phyloP scores from a whole-genome alignment of 192 early-diverging fungal genomes.

The Funneliformis geosporum region DNA sequence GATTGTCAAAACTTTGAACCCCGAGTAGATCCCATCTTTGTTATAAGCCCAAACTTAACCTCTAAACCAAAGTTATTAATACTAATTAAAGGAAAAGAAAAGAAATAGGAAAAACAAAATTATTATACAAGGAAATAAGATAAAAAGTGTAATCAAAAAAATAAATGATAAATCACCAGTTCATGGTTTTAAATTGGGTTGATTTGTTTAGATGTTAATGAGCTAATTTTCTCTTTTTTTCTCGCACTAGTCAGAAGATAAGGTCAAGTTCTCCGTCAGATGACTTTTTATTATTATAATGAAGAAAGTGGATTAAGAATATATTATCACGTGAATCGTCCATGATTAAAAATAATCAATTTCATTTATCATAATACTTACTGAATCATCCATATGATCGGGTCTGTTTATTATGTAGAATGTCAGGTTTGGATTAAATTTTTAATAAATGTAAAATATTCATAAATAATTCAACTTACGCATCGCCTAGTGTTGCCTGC shows the following conservation, averaged over 20 bases:
- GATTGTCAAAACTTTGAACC: neutral
- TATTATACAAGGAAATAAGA: neutral
- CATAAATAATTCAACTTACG: constrained; percentile 36
- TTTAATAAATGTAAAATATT: constrained; percentile 8
- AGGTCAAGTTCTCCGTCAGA: constrained; percentile 22
- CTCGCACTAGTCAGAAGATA: constrained; percentile 22
- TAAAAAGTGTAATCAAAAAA: neutral
- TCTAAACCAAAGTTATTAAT: neutral
- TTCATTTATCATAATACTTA: constrained; percentile 6
- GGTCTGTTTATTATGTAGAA: neutral
- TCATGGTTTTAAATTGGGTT: neutral
- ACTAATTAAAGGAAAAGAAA: neutral
- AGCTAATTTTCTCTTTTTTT: neutral
- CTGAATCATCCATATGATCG: constrained; percentile 25
- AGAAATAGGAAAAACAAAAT: neutral
- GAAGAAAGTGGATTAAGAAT: neutral
- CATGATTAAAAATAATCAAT: neutral
- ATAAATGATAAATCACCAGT: neutral
- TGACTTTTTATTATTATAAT: neutral
- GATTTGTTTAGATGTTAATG: neutral
- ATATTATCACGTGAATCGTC: too few species aligned
- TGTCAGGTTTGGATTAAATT: neutral
- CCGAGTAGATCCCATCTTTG: neutral
- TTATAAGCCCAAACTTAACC: neutral
- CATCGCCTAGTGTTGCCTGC: constrained; percentile 51